Evolutionary conservation across 257 asterid species (phyloP).

Genomic region (Leptodermis oblonga): DNA sequence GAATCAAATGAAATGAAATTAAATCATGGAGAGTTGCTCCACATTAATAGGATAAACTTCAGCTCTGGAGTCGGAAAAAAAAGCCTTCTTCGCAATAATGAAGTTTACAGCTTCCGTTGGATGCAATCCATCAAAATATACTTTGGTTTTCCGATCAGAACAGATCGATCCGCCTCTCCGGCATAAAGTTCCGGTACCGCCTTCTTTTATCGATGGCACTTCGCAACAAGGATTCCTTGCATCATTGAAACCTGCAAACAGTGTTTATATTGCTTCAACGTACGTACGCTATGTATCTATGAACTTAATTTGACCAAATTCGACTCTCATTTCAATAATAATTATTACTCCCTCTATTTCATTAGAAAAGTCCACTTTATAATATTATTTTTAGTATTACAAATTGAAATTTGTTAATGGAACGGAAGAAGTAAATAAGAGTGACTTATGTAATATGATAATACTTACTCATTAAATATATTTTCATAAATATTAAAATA

Average conservation of each 20-base stretch:
- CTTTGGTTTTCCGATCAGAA: conserved; percentile 33
- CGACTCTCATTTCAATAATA: background rate
- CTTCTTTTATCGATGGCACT: conserved; percentile 31
- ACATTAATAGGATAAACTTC: conserved; percentile 66
- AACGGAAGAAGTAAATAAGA: too few relatives aligned
- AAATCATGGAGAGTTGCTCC: conserved; percentile 33
- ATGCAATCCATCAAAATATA: conserved; percentile 66
- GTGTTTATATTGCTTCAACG: background rate
- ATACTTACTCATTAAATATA: too few relatives aligned
- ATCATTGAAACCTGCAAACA: conserved; percentile 39
- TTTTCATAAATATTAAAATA: too few relatives aligned
- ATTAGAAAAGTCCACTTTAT: too few relatives aligned
- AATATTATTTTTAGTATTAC: too few relatives aligned
- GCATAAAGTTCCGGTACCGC: conserved; percentile 45
- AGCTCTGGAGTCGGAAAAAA: conserved; percentile 23
- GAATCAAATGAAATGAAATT: too few relatives aligned
- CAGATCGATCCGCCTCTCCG: conserved; percentile 51
- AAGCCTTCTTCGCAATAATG: conserved; percentile 54
- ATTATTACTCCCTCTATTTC: too few relatives aligned
- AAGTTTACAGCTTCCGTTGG: conserved; percentile 63
- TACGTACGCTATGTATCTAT: too few relatives aligned
- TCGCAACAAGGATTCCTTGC: conserved; percentile 47
- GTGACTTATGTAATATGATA: too few relatives aligned
- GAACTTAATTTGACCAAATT: background rate
- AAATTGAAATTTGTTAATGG: too few relatives aligned